Evolutionary conservation across 1,284 basidiomycete genomes (phyloP).

Genomic region (Cryptococcus sp.): DNA sequence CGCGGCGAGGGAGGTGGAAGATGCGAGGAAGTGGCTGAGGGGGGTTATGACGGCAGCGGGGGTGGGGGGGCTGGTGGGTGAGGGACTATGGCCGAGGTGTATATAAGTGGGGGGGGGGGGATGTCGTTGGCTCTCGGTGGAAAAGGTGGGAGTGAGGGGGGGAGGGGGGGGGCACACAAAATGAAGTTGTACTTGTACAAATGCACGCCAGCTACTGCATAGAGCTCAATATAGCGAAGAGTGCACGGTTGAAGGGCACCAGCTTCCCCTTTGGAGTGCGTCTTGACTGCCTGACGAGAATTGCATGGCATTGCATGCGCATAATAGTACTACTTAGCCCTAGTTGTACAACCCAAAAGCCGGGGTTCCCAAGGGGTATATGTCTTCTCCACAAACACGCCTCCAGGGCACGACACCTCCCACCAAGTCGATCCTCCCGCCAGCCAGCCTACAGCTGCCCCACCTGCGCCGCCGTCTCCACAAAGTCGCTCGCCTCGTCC

Average conservation of each 20-base stretch:
- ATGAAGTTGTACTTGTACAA: too few relatives aligned
- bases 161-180: too few relatives aligned
- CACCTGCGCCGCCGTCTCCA: conserved; percentile 37
- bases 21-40: conserved; percentile 41
- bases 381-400: background rate
- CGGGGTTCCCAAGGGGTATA: background rate
- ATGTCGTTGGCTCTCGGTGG: background rate
- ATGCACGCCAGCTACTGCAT: too few relatives aligned
- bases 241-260: too few relatives aligned
- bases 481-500: conserved; percentile 47
- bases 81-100: conserved; percentile 46
- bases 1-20: conserved; percentile 46
- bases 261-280: too few relatives aligned
- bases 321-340: background rate
- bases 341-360: background rate
- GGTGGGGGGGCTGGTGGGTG: conserved; percentile 41
- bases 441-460: conserved; percentile 16
- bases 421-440: too few relatives aligned
- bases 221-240: too few relatives aligned
- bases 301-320: background rate
- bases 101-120: too few relatives aligned
- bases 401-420: background rate
- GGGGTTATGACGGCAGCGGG: conserved; percentile 30
- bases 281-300: too few relatives aligned
- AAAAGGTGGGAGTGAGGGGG: too few relatives aligned